Percentiles rank a stretch among this genome's conserved stretches.
These are phyloP conservation scores for Lolium perenne DNA, from an alignment of 176 grass and related monocot genomes.

Conservation along the genomic window DNA sequence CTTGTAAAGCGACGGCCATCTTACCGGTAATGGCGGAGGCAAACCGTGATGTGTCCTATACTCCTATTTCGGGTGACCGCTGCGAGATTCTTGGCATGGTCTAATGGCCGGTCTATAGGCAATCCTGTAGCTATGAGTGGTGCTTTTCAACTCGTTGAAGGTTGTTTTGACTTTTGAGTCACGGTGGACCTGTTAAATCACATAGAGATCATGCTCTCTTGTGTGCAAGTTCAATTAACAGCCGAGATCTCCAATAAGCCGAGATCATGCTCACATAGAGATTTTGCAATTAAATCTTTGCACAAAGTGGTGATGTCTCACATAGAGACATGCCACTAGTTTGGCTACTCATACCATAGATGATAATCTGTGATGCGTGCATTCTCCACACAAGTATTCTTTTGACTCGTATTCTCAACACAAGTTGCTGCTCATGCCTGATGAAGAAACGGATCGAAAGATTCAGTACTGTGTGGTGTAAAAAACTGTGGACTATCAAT, in stretches of 20 bases:
- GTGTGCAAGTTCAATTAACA: not conserved
- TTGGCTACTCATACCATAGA: not conserved
- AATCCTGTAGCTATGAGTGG: not conserved
- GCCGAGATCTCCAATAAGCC: too few species aligned
- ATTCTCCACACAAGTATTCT: not conserved
- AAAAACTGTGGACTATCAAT: not conserved
- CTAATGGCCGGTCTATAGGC: too few species aligned
- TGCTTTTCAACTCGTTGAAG: not conserved
- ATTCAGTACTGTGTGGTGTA: not conserved
- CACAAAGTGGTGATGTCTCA: too few species aligned
- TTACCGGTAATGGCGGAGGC: not conserved
- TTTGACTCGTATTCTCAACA: not conserved
- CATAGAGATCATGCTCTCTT: too few species aligned
- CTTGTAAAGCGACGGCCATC: not conserved
- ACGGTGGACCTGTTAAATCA: not conserved
- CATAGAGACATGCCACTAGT: not conserved
- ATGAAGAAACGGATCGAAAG: not conserved
- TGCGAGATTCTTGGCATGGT: too few species aligned
- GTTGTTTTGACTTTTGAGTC: conserved; percentile 31
- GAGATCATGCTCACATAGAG: too few species aligned
- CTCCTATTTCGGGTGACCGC: not conserved
- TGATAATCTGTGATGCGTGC: not conserved
- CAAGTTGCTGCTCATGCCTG: not conserved
- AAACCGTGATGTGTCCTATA: too few species aligned
- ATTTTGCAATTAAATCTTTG: too few species aligned